Evolutionary conservation across 257 asterid species (phyloP), one percentile per base, ranked within the genome.

Genomic region (Mitragyna speciosa): DNA sequence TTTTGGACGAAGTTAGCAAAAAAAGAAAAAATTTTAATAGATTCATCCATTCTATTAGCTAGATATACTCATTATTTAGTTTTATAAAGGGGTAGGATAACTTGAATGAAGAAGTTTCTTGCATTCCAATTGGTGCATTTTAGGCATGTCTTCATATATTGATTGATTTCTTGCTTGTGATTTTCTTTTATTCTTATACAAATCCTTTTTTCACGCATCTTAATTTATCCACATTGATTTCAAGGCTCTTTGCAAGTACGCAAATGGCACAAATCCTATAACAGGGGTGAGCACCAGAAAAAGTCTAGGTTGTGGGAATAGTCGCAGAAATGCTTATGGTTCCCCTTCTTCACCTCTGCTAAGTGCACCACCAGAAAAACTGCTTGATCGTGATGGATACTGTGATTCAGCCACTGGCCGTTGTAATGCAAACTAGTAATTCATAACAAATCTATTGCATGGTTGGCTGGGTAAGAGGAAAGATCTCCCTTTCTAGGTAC

Each of bases 221-320:
- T 6, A 47, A 30, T 80, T 36, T 52, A 20, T 48, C 75, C 8
- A 16, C 56, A 12, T 43, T 45, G 61, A 54, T 75, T 64, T 82
- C 45, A 73, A 93, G 98, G 97, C 98, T 45, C 97, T 95, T 49
- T 95, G 99, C 93, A 93, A 93, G 87, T 93, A 95, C 36, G 99
- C 98, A 9, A 93, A 85, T 80, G 98, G 98, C 19, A 93, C 97
- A 1, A 93, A 95, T 79, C 97, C 99, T 14, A 48, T 89, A 59
- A 95, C 99, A n/a, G 97, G 98, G 51, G 92, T 92, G 31, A 86
- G 89, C 89, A 96, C 98, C 10, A 88, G 99, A 83, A 96, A 87
- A 77, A 93, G 99, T 87, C 85, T 96, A 2, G 98, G 99, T 9
- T 96, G 99, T 85, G 99, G 99, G 33, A 95, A 95, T 64, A 93